A percentile compares a stretch with the other conserved stretches of the same genome.
These are phyloP conservation scores for Xylogone sp. DNA, from an alignment of 2,329 filamentous ascomycete genomes.

Conservation along the genomic window DNA sequence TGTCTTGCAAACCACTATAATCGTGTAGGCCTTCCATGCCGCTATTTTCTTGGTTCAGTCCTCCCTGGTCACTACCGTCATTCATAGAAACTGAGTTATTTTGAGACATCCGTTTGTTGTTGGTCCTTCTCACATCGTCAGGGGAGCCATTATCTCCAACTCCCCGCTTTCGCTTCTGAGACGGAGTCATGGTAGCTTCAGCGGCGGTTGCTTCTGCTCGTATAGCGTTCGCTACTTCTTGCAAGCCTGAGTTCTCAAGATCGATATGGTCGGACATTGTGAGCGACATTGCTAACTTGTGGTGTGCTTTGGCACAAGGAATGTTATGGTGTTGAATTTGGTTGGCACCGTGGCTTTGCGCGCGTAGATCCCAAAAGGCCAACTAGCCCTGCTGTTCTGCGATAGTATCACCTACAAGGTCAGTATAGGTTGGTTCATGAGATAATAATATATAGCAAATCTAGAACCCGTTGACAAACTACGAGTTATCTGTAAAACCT, in stretches of 20 bases:
- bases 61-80: slow-evolving; percentile 19
- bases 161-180: slow-evolving; percentile 31
- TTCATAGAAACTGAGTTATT: slow-evolving; percentile 15
- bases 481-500: slow-evolving; percentile 16
- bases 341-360: slow-evolving; percentile 15
- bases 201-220: slow-evolving; percentile 24
- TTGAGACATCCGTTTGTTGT: slow-evolving; percentile 30
- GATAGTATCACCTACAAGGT: slow-evolving; percentile 26
- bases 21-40: slow-evolving; percentile 29
- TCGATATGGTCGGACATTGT: slow-evolving; percentile 29
- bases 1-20: slow-evolving; percentile 35
- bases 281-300: slow-evolving; percentile 14
- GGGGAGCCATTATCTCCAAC: slow-evolving; percentile 23
- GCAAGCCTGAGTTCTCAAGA: slow-evolving; percentile 30
- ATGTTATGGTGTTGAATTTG: slow-evolving; percentile 16
- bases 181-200: slow-evolving; percentile 7
- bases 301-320: slow-evolving; percentile 22
- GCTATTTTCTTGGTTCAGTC: slow-evolving; percentile 18
- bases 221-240: slow-evolving; percentile 32
- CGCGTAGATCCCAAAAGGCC: slow-evolving; percentile 27
- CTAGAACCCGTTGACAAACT: slow-evolving; percentile 18
- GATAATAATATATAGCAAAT: slow-evolving; percentile 23
- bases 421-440: slow-evolving; percentile 31
- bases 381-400: slow-evolving; percentile 26
- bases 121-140: slow-evolving; percentile 28